These are phyloP conservation scores for Poronia punctata DNA, from an alignment of 495 filamentous ascomycete species.

Conservation along the genomic window DNA sequence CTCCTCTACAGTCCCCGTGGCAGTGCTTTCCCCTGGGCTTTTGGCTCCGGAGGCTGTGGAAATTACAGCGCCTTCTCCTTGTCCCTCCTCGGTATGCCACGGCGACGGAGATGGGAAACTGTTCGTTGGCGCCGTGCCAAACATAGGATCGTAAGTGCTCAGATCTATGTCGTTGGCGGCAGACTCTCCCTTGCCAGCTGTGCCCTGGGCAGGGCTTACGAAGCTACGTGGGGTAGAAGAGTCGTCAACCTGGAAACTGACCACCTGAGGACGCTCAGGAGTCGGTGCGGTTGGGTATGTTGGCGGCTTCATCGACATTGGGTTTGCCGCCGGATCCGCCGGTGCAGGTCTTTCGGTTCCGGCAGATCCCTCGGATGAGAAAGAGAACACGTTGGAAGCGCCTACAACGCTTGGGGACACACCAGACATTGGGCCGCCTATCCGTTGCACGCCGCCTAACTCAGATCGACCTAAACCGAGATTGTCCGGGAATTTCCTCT, in stretches of 20 bases:
- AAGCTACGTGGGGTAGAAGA: slow-evolving; percentile 38
- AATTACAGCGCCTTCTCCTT: slow-evolving; percentile 10
- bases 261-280: slow-evolving; percentile 16
- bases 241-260: slow-evolving; percentile 24
- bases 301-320: slow-evolving; percentile 9
- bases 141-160: slow-evolving; percentile 49
- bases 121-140: slow-evolving; percentile 40
- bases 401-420: too few relatives aligned
- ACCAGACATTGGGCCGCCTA: background rate
- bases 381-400: too few relatives aligned
- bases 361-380: too few relatives aligned
- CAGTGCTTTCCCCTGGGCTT: slow-evolving; percentile 34
- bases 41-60: slow-evolving; percentile 33
- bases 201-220: slow-evolving; percentile 19
- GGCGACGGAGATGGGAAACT: slow-evolving; percentile 38
- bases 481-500: slow-evolving; percentile 32
- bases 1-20: slow-evolving; percentile 40
- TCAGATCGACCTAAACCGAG: slow-evolving; percentile 29
- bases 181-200: slow-evolving; percentile 17
- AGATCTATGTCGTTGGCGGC: slow-evolving; percentile 13
- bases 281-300: slow-evolving; percentile 18
- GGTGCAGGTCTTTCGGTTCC: slow-evolving; percentile 15
- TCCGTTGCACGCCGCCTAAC: slow-evolving; percentile 15
- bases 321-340: slow-evolving; percentile 11
- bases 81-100: slow-evolving; percentile 34